Base-by-base conservation (phyloP, 2,329 filamentous ascomycete species). In the Sporothrix variecibatus region DNA sequence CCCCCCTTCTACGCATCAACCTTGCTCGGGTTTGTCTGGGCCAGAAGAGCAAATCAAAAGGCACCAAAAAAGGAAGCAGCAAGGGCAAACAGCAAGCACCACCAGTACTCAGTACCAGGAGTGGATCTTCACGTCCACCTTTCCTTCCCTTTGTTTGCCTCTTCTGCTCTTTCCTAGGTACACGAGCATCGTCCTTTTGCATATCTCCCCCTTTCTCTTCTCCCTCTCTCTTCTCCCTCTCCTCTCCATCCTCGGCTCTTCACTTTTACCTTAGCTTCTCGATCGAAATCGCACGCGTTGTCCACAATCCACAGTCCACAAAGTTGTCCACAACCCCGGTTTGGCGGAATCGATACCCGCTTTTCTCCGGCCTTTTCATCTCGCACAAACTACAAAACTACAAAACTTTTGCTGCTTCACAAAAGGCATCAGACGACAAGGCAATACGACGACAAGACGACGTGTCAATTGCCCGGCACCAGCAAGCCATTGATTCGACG, bases 271-370 rank as follows among this genome's bases (percentile, higher is more conserved):
- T 28, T 53, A 64, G 26, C 11, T 64, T 64, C n/a, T 72, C 65
- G 46, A 71, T 68, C 69, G 43, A 62, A 56, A 65, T 38, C 71
- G 71, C 58, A 28, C 68, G 68, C 68, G 64, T 38, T 69, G 67
- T 51, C 67, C 71, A 70, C 72, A 38, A 23, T 31, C 53, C 64
- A 34, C 34, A 34, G n/a, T n/a, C n/a, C n/a, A n/a, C n/a, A n/a
- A n/a, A 5, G 62, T 34, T 69, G 65, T 49, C 65, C 71, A 69
- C 72, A 43, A n/a, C 49, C 56, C 67, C 62, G 60, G 69, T 49
- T 60, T 58, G 73, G 70, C 68, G 62, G 34, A 74, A 58, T 58
- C 73, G 23, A 71, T 65, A 67, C 65, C 72, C 72, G 68, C 68
- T 67, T 71, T 71, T 74, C 56, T 74, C 68, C 60, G 65, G 23